Base-by-base conservation (phyloP, 108 stramenopile species). In the Nannochloropsis gaditana region DNA sequence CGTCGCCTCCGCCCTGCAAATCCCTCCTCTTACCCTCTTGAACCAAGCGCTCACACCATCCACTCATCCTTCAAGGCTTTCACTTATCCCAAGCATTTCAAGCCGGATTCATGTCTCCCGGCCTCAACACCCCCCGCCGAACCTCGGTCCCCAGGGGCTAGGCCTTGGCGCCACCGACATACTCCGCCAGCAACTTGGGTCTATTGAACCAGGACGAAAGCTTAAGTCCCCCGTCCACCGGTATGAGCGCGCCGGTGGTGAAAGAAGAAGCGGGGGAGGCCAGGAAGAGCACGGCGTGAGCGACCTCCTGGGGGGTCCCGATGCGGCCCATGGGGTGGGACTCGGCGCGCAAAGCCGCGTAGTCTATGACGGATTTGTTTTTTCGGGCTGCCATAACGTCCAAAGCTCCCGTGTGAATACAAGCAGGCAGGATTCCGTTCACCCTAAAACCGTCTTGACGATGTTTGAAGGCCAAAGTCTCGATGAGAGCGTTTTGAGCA, bases 241-340 rank as follows among this genome's bases (percentile, higher is more conserved):
- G 59, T 6, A 73, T n/a, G 19, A 73, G n/a, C 6, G 59, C n/a
- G 19, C 59, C 59, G 5, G 59, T 73, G 19, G n/a, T 73, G 59
- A n/a, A 73, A n/a, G 59, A 73, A n/a, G 59, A 73, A n/a, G 59
- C 59, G 59, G 59, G 59, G 19, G 59, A 73, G 59, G 59, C 59
- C 4, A 73, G 6, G n/a, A 73, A 73, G 19, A 73, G n/a, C 59
- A 73, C 59, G 59, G 59, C 59, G 2, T 73, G 59, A n/a, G 59
- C 59, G 19, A 73, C 59, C n/a, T 73, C 59, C n/a, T 73, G 19
- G 19, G 59, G 59, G 2, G 59, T 73, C 19, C 59, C 59, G 8
- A n/a, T 73, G 2, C 59, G 59, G 3, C 59, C 59, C 59, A 73
- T 73, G 19, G 59, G 59, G 59, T n/a, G 15, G 19, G 59, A 4